These are phyloP conservation scores for Gremmenia infestans DNA, from an alignment of 2,329 filamentous ascomycete genomes.

Conservation along the genomic window DNA sequence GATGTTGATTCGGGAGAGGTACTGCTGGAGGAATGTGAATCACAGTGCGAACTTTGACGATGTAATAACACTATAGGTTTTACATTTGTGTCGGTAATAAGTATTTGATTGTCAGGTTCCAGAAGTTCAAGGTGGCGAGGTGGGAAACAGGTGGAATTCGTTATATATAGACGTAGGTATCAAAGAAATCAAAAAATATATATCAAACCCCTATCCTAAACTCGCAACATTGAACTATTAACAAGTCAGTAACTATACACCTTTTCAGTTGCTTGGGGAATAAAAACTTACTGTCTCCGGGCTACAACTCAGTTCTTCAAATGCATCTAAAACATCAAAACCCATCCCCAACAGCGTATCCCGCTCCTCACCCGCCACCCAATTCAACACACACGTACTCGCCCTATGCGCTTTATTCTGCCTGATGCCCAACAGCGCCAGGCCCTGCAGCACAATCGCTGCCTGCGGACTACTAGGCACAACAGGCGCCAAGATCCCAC, in stretches of 20 bases:
- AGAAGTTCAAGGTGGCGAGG: too few species aligned
- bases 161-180: too few species aligned
- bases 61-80: too few species aligned
- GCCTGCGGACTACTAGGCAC: slow-evolving; percentile 59
- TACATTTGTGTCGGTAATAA: too few species aligned
- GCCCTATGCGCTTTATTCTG: slow-evolving; percentile 62
- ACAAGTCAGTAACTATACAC: background rate
- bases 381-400: slow-evolving; percentile 51
- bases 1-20: too few species aligned
- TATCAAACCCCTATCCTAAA: slow-evolving; percentile 2
- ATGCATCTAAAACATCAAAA: slow-evolving; percentile 72
- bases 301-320: slow-evolving; percentile 73
- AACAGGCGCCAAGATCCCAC: slow-evolving; percentile 62
- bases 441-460: slow-evolving; percentile 58
- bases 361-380: slow-evolving; percentile 28
- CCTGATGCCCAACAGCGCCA: slow-evolving; percentile 59
- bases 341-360: slow-evolving; percentile 75
- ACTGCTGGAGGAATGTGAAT: too few species aligned
- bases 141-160: too few species aligned
- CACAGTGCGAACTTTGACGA: too few species aligned
- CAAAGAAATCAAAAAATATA: too few species aligned
- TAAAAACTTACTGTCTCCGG: slow-evolving; percentile 43
- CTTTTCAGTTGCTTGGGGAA: background rate
- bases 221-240: slow-evolving; percentile 12
- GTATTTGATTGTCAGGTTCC: too few species aligned